Evolutionary conservation across 495 filamentous ascomycete genomes (phyloP).

Genomic region (Talaromyces adpressus): DNA sequence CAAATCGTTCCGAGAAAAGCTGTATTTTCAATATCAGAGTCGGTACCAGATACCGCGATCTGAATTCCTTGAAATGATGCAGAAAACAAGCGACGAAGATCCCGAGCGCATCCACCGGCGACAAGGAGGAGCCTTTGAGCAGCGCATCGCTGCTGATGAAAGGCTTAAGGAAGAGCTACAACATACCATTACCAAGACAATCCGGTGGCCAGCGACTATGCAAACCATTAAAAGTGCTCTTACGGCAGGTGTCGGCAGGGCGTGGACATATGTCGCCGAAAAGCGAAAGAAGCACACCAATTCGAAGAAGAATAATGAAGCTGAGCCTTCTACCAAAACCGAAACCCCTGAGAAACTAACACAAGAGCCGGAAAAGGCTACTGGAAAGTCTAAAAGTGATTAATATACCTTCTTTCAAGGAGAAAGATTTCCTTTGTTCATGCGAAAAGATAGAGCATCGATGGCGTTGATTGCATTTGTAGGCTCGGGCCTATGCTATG

Average conservation of each 20-base stretch:
- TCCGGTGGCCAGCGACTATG: slow-evolving; percentile 81
- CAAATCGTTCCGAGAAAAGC: slow-evolving; percentile 73
- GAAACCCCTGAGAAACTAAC: slow-evolving; percentile 12
- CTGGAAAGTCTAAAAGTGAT: background rate
- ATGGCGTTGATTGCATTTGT: slow-evolving; percentile 7
- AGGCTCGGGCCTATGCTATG: background rate
- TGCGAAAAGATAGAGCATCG: background rate
- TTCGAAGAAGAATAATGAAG: slow-evolving; percentile 21
- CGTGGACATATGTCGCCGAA: slow-evolving; percentile 71
- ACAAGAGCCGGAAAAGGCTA: background rate
- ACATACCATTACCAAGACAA: slow-evolving; percentile 72
- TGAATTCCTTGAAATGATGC: slow-evolving; percentile 84
- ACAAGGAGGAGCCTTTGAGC: slow-evolving; percentile 79
- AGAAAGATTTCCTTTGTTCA: slow-evolving; percentile 5
- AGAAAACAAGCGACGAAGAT: slow-evolving; percentile 58
- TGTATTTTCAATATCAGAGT: slow-evolving; percentile 91
- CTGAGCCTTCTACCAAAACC: slow-evolving; percentile 7
- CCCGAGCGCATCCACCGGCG: slow-evolving; percentile 58
- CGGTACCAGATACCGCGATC: slow-evolving; percentile 77
- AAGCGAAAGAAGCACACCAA: slow-evolving; percentile 64
- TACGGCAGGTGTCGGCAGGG: slow-evolving; percentile 63
- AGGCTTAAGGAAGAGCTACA: slow-evolving; percentile 61
- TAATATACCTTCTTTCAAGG: background rate
- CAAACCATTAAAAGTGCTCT: slow-evolving; percentile 77
- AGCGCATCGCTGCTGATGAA: slow-evolving; percentile 65